Evolutionary conservation across 306 rosid genomes (phyloP).

Genomic region (Medicago ruthenica): DNA sequence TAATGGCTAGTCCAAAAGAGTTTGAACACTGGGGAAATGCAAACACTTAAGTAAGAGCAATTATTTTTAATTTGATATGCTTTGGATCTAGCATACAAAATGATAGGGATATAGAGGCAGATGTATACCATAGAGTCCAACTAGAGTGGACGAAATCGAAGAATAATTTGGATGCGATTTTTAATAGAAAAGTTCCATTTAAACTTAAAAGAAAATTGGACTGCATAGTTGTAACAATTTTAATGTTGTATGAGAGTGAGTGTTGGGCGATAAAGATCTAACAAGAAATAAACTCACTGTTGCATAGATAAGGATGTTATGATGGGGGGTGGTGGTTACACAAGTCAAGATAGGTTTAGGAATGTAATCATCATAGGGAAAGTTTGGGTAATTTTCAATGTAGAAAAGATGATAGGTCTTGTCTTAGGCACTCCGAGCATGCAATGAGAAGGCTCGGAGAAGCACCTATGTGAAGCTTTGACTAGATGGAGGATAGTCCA

Average conservation of each 20-base stretch:
- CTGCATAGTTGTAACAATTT: not conserved
- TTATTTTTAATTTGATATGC: not conserved
- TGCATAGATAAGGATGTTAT: not conserved
- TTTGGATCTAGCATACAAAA: not conserved
- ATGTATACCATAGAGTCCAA: not conserved
- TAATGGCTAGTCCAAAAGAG: not conserved
- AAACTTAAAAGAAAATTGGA: not conserved
- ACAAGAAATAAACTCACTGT: not conserved
- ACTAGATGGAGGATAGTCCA: not conserved
- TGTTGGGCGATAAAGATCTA: not conserved
- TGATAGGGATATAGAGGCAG: not conserved
- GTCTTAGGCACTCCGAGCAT: not conserved
- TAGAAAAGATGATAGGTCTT: not conserved
- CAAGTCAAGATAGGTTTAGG: not conserved
- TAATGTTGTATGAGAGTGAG: not conserved
- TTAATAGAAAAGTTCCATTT: not conserved
- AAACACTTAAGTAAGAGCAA: not conserved
- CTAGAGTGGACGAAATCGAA: too few relatives aligned
- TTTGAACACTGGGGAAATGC: not conserved
- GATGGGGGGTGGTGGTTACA: not conserved
- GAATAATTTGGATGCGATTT: too few relatives aligned
- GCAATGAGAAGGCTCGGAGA: not conserved
- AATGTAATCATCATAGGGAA: not conserved
- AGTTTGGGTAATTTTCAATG: not conserved
- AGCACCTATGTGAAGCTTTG: not conserved